Evolutionary conservation across 331 rosid genomes (phyloP).

Genomic region (Rhamnella rubrinervis): DNA sequence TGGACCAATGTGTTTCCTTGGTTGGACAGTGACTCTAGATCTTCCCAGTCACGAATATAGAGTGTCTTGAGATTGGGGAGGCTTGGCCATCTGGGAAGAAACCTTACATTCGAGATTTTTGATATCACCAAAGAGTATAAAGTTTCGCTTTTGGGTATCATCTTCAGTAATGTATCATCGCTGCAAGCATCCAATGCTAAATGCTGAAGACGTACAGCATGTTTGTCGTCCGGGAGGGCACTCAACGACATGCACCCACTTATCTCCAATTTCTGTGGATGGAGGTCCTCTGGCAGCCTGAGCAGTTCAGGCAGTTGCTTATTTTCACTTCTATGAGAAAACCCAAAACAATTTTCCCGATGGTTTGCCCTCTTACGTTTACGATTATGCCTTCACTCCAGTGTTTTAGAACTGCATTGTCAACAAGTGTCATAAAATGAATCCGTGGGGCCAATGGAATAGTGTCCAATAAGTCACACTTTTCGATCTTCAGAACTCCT

Average conservation of each 20-base stretch:
- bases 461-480: neutral
- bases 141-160: neutral
- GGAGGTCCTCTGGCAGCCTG: neutral
- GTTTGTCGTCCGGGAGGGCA: neutral
- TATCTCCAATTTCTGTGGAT: conserved; percentile 7
- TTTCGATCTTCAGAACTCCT: conserved; percentile 1
- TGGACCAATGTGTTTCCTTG: neutral
- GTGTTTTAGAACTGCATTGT: conserved; percentile 16
- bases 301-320: conserved; percentile 9
- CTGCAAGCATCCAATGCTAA: conserved; percentile 12
- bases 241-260: conserved; percentile 9
- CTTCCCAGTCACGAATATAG: conserved; percentile 8
- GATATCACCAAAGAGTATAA: conserved; percentile 17
- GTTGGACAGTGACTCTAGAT: conserved; percentile 1
- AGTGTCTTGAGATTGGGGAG: conserved; percentile 12
- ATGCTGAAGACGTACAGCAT: neutral
- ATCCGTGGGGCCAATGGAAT: neutral
- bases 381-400: neutral
- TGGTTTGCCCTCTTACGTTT: neutral
- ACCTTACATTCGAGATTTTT: conserved; percentile 11
- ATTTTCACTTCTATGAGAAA: conserved; percentile 8
- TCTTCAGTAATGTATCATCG: conserved; percentile 10
- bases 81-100: conserved; percentile 14
- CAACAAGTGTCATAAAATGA: neutral
- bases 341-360: too few relatives aligned